Conservation (phyloP, 306 rosid species). For the Castanopsis chinensis region DNA sequence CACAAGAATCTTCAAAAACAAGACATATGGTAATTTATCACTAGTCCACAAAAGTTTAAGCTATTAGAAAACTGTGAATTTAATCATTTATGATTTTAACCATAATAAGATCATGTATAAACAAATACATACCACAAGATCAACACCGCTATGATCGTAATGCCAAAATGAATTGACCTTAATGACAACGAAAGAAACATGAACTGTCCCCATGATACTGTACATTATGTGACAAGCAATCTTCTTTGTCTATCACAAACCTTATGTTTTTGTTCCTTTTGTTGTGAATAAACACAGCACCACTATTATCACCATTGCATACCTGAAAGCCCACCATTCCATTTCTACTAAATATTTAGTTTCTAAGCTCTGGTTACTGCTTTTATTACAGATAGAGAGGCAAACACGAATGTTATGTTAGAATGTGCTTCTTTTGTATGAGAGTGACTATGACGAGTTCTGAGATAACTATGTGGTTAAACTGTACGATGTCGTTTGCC, state of each 20-base stretch:
- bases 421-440: too few species aligned
- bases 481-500: too few species aligned
- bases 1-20: background rate
- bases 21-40: too few species aligned
- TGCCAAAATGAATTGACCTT: conserved; percentile 82
- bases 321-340: conserved; percentile 23
- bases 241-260: conserved; percentile 81
- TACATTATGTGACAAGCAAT: conserved; percentile 78
- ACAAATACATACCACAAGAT: conserved; percentile 67
- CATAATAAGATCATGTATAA: background rate
- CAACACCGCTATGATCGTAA: conserved; percentile 60
- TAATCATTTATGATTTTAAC: background rate
- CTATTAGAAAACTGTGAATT: too few species aligned
- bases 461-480: too few species aligned
- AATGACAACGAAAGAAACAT: conserved; percentile 83
- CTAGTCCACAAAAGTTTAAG: too few species aligned
- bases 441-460: too few species aligned
- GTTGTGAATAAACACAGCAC: conserved; percentile 29
- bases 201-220: conserved; percentile 82
- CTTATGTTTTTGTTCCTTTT: conserved; percentile 52
- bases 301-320: conserved; percentile 32
- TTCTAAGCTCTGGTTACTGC: too few species aligned
- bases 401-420: background rate
- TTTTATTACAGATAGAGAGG: background rate
- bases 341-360: background rate